phyloP scores from a whole-genome alignment of 257 asterid species.

The Scutellaria baicalensis region DNA sequence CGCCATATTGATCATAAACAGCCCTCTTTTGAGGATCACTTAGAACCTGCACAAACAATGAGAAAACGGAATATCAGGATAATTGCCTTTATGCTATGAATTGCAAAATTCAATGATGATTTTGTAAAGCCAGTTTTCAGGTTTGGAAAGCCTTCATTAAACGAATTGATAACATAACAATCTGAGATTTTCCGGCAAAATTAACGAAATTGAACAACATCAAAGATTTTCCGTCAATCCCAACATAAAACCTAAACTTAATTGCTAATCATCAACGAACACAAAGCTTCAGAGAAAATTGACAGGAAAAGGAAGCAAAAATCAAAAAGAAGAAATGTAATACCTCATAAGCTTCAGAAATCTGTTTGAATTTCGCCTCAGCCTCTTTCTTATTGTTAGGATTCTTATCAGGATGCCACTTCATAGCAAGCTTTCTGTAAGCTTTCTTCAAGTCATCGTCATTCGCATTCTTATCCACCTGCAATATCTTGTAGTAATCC shows the following conservation, averaged over 20 bases:
- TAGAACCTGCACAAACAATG: constrained; percentile 42
- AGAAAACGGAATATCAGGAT: neutral
- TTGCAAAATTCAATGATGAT: neutral
- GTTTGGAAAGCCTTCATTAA: neutral
- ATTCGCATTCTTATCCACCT: constrained; percentile 60
- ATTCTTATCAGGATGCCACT: constrained; percentile 91
- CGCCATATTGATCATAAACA: constrained; percentile 83
- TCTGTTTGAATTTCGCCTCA: constrained; percentile 79
- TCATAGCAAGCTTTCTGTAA: constrained; percentile 77
- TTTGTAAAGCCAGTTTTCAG: neutral
- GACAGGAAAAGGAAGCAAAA: neutral
- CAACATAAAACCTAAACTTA: neutral
- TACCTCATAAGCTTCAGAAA: constrained; percentile 90
- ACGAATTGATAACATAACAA: neutral
- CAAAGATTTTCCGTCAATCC: neutral
- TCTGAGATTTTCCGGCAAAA: neutral
- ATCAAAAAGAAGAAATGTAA: neutral
- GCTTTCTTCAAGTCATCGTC: constrained; percentile 86
- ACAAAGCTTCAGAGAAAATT: neutral
- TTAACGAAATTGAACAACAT: neutral
- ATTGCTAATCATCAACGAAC: neutral
- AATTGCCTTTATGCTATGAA: neutral
- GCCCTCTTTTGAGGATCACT: constrained; percentile 80
- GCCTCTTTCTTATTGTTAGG: constrained; percentile 77
- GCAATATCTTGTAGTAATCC: constrained; percentile 62